phyloP scores from a whole-genome alignment of 192 early-diverging fungal genomes.

The Backusella morwellensis region DNA sequence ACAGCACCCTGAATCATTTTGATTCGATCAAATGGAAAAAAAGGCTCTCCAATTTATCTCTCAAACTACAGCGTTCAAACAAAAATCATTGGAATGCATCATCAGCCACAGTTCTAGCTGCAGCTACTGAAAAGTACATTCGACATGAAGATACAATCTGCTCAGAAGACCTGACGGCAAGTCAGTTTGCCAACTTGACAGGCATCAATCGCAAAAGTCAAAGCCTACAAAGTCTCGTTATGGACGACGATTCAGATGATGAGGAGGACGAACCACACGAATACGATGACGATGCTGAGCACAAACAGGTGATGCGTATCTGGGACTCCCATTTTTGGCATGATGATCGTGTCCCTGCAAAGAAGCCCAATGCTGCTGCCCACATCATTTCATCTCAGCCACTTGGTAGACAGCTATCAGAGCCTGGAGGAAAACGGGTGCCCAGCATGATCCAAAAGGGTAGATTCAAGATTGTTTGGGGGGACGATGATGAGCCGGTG shows the following conservation, averaged over 20 bases:
- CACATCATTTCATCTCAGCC: conserved; percentile 5
- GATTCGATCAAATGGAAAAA: conserved; percentile 15
- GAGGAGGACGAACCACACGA: background rate
- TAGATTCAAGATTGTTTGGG: conserved; percentile 28
- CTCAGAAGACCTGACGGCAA: conserved; percentile 31
- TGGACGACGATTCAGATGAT: background rate
- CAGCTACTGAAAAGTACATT: conserved; percentile 29
- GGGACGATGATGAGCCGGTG: conserved; percentile 7
- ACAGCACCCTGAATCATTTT: background rate
- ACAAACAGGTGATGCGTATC: background rate
- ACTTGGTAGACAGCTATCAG: background rate
- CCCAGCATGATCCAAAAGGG: conserved; percentile 25
- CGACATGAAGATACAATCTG: conserved; percentile 9
- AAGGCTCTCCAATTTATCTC: conserved; percentile 8
- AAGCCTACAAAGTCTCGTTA: background rate
- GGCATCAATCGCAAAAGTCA: conserved; percentile 22
- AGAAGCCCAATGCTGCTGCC: background rate
- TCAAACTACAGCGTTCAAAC: background rate
- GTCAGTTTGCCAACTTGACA: conserved; percentile 28
- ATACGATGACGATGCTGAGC: background rate
- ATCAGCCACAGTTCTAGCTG: conserved; percentile 19
- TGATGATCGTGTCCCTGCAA: background rate
- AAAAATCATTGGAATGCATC: conserved; percentile 12
- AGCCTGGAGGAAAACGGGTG: conserved; percentile 5
- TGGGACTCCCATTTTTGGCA: conserved; percentile 28